phyloP scores from a whole-genome alignment of 2,329 filamentous ascomycete genomes.

The Gremmenia infestans region DNA sequence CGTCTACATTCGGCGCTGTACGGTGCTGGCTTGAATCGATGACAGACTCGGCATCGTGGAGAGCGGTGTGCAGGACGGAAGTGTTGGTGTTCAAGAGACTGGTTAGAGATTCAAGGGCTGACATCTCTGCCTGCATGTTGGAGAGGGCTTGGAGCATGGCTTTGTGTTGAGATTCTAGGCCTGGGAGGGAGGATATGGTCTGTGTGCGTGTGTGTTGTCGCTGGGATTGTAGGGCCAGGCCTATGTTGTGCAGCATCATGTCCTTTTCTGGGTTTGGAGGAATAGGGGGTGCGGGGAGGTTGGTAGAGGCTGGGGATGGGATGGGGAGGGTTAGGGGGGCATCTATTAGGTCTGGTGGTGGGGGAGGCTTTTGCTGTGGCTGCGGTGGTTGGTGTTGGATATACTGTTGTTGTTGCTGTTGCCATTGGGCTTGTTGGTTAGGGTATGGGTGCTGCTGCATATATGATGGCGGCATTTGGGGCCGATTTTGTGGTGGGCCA shows the following conservation, averaged over 20 bases:
- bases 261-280: slow-evolving; percentile 96
- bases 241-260: slow-evolving; percentile 73
- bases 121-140: slow-evolving; percentile 68
- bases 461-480: slow-evolving; percentile 17
- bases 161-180: slow-evolving; percentile 71
- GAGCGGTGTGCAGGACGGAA: slow-evolving; percentile 68
- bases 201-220: slow-evolving; percentile 66
- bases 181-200: slow-evolving; percentile 67
- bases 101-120: slow-evolving; percentile 65
- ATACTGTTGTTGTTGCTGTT: slow-evolving; percentile 29
- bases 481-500: slow-evolving; percentile 12
- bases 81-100: slow-evolving; percentile 72
- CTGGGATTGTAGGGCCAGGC: slow-evolving; percentile 61
- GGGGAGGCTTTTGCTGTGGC: slow-evolving; percentile 32
- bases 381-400: slow-evolving; percentile 30
- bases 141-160: slow-evolving; percentile 69
- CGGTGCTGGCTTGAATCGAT: slow-evolving; percentile 68
- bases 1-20: slow-evolving; percentile 74
- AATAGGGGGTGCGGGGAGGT: slow-evolving; percentile 71
- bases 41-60: slow-evolving; percentile 72
- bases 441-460: slow-evolving; percentile 18
- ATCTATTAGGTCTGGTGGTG: slow-evolving; percentile 48
- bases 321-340: slow-evolving; percentile 46
- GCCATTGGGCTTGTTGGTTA: slow-evolving; percentile 19
- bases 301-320: slow-evolving; percentile 38